Evolutionary conservation across 768 basidiomycete genomes (phyloP).

Genomic region (Pisolithus microcarpus): DNA sequence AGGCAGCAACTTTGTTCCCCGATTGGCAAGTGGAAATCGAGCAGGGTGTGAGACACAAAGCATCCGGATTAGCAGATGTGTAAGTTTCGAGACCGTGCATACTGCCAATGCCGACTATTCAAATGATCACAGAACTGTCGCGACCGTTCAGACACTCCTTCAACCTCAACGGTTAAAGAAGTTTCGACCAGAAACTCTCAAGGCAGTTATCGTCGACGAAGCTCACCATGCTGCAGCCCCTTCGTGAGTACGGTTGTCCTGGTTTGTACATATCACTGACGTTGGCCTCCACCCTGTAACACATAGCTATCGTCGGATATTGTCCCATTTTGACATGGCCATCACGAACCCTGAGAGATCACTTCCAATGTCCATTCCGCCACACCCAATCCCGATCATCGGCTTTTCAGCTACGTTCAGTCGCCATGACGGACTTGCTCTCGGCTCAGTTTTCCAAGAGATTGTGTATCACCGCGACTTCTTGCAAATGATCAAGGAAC

Average conservation of each 20-base stretch:
- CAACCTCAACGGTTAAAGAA: slow-evolving; percentile 60
- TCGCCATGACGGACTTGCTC: slow-evolving; percentile 82
- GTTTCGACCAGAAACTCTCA: slow-evolving; percentile 60
- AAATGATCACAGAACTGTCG: slow-evolving; percentile 55
- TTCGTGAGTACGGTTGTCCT: slow-evolving; percentile 44
- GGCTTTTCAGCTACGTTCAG: slow-evolving; percentile 96
- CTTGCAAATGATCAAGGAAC: slow-evolving; percentile 85
- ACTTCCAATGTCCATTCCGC: slow-evolving; percentile 30
- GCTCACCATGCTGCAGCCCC: slow-evolving; percentile 94
- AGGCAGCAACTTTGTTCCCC: slow-evolving; percentile 60
- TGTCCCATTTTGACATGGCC: slow-evolving; percentile 75
- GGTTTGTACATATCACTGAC: neutral
- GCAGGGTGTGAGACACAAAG: slow-evolving; percentile 69
- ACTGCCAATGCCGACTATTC: neutral
- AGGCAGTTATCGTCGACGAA: slow-evolving; percentile 83
- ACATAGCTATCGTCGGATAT: slow-evolving; percentile 66
- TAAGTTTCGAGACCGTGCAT: slow-evolving; percentile 25
- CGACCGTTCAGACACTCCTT: slow-evolving; percentile 82
- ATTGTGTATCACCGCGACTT: slow-evolving; percentile 94
- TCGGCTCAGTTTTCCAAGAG: slow-evolving; percentile 80
- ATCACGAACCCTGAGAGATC: slow-evolving; percentile 48
- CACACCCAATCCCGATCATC: slow-evolving; percentile 67
- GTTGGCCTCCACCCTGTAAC: slow-evolving; percentile 5
- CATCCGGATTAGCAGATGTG: slow-evolving; percentile 81
- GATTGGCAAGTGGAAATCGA: slow-evolving; percentile 85